Conservation (phyloP, 2,329 filamentous ascomycete species). For the Monosporascus ibericus region DNA sequence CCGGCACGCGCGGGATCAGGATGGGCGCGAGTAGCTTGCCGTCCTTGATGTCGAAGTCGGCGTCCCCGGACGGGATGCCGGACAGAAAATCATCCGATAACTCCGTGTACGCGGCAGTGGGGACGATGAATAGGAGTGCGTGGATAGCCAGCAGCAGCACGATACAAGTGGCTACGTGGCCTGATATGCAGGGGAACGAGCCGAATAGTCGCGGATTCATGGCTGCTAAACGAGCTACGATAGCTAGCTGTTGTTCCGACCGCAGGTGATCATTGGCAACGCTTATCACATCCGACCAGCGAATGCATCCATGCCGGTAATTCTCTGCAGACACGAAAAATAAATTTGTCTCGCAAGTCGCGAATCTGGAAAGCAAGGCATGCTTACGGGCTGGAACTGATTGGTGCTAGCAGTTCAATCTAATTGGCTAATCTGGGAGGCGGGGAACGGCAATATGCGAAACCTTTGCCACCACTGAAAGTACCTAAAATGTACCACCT, state of each 20-base stretch:
- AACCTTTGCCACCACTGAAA: neutral
- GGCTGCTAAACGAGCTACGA: neutral
- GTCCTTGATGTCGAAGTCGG: conserved; percentile 69
- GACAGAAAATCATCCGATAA: conserved; percentile 62
- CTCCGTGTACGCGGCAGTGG: conserved; percentile 26
- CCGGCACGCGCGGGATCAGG: conserved; percentile 67
- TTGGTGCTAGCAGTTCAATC: neutral
- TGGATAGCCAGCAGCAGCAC: conserved; percentile 18
- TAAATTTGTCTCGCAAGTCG: neutral
- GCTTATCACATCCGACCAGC: neutral
- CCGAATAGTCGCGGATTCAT: neutral
- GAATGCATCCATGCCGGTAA: neutral
- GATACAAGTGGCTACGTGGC: neutral
- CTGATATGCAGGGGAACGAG: neutral
- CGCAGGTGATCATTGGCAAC: neutral
- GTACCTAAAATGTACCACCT: neutral
- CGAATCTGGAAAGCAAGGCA: neutral
- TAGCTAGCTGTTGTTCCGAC: neutral
- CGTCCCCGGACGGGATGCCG: conserved; percentile 54
- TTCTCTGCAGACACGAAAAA: neutral
- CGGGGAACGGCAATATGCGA: neutral
- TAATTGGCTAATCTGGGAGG: neutral
- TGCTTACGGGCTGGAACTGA: neutral
- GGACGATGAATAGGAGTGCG: conserved; percentile 19
- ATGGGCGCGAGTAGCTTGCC: conserved; percentile 67